Conservation (phyloP, 2,329 filamentous ascomycete genomes). For the Whalleya microplaca region DNA sequence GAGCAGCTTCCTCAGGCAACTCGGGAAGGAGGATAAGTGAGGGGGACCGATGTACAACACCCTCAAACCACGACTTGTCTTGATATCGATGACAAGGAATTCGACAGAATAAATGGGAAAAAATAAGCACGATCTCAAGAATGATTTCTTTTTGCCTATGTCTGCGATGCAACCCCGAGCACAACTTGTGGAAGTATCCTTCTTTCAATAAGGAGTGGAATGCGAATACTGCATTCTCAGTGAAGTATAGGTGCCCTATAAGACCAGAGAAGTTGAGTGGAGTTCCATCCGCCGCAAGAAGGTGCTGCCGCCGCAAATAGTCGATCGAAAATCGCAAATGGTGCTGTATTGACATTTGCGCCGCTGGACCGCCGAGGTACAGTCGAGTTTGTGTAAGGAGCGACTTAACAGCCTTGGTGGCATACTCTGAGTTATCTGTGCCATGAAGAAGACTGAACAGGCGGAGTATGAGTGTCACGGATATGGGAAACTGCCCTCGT, state of each 20-base stretch:
- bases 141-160: slow-evolving; percentile 49
- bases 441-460: slow-evolving; percentile 69
- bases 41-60: slow-evolving; percentile 58
- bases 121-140: slow-evolving; percentile 66
- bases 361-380: slow-evolving; percentile 70
- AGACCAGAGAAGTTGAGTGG: slow-evolving; percentile 75
- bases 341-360: slow-evolving; percentile 71
- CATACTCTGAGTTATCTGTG: slow-evolving; percentile 66
- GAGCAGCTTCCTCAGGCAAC: slow-evolving; percentile 60
- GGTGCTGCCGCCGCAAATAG: slow-evolving; percentile 70
- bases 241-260: slow-evolving; percentile 75
- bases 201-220: slow-evolving; percentile 75
- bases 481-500: slow-evolving; percentile 78
- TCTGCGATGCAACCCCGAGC: slow-evolving; percentile 56
- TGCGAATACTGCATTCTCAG: slow-evolving; percentile 74
- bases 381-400: slow-evolving; percentile 71
- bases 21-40: slow-evolving; percentile 68
- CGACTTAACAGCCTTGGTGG: slow-evolving; percentile 64
- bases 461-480: slow-evolving; percentile 71
- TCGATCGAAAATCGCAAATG: slow-evolving; percentile 82
- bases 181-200: slow-evolving; percentile 69
- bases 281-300: slow-evolving; percentile 62
- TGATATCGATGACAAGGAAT: slow-evolving; percentile 49
- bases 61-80: slow-evolving; percentile 50
- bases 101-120: slow-evolving; percentile 73